Conservation (phyloP, 345 rosid species). For the Citropsis articulata region DNA sequence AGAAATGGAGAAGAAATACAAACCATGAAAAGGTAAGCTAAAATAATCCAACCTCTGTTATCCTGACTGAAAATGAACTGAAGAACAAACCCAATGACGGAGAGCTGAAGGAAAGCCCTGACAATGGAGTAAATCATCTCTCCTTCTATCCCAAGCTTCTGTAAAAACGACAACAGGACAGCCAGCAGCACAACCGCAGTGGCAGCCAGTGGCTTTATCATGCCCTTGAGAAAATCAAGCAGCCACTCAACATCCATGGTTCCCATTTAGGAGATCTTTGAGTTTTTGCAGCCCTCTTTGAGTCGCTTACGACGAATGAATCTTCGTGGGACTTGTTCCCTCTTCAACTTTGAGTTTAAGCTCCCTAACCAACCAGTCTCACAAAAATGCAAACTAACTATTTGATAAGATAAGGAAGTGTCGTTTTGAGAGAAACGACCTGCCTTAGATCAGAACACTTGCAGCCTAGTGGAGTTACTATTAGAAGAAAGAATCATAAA, state of each 20-base stretch:
- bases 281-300: too few species aligned
- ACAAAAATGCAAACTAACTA: background rate
- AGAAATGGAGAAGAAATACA: background rate
- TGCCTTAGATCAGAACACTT: constrained; percentile 21
- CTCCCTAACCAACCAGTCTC: background rate
- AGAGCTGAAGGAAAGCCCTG: constrained; percentile 80
- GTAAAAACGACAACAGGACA: constrained; percentile 50
- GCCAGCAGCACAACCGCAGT: constrained; percentile 74
- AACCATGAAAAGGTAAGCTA: constrained; percentile 92
- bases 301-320: too few species aligned
- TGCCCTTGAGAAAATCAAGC: constrained; percentile 52
- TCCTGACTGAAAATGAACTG: constrained; percentile 72
- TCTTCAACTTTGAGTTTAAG: too few species aligned
- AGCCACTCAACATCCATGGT: constrained; percentile 54
- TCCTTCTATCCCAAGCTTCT: constrained; percentile 67
- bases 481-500: background rate
- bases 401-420: background rate
- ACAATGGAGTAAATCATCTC: constrained; percentile 77
- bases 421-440: constrained; percentile 21
- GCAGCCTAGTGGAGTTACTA: constrained; percentile 18
- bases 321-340: too few species aligned
- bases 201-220: constrained; percentile 82
- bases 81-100: constrained; percentile 83
- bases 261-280: background rate
- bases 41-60: constrained; percentile 60